Evolutionary conservation across 208 protist genomes (phyloP), one percentile per base, ranked within the genome.

Genomic region (Crithidia fasciculata): DNA sequence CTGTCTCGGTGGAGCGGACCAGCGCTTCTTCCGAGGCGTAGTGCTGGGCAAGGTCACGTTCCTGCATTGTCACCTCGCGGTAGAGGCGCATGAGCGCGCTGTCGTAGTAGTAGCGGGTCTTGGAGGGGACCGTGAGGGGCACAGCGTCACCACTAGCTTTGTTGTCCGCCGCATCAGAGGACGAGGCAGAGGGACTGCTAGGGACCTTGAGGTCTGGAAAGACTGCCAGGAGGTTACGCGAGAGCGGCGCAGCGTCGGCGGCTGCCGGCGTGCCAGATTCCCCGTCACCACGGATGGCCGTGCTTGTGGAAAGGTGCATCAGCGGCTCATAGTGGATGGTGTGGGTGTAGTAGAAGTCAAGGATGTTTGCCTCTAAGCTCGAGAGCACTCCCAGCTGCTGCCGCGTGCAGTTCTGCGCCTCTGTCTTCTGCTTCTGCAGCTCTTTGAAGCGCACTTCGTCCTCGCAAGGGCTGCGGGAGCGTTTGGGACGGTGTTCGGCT

Each of bases 331-430:
- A 82, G 52, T 69, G 69, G 18, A 90, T 77, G 50, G 44, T 62
- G 59, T 90, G 72, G 5, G 78, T 68, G 76, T 89, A 90, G 74
- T 93, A 93, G 59, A 87, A 90, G 8, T 86, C 80, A 16, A 93
- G 50, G 7, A 84, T 80, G 40, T 72, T 80, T 4, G 68, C 72
- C 57, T 94, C 89, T 13, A 94, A 57, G 0, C 49, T 19, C n/a
- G 40, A 45, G 3, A 76, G 39, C 5, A 45, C 50, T 3, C 62
- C 44, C 0, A 60, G 56, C 39, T 77, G 59, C 45, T 61, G 50
- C 39, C 54, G 45, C 10, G 55, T 7, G 18, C 53, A 41, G 19
- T 28, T 18, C 58, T 70, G 60, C 50, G 63, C 5, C 13, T 75
- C 63, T 16, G 58, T 61, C 37, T 55, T 63, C n/a, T 19, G 73